Conservation (phyloP, 75 land plant species). For the Picea sitchensis region DNA sequence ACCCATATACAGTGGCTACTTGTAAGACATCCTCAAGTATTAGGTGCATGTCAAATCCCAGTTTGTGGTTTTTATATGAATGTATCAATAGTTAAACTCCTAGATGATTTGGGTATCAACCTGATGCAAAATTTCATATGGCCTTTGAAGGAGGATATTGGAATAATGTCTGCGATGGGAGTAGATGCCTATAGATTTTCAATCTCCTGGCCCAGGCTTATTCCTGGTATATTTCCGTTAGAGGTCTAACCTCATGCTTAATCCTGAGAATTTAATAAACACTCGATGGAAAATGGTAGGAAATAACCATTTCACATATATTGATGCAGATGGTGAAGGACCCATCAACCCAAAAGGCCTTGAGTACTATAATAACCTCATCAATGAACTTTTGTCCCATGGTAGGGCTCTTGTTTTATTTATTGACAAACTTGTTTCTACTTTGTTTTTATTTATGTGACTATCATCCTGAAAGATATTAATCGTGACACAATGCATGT, state of each 20-base stretch:
- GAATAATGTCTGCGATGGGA: slow-evolving; percentile 22
- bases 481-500: not conserved
- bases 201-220: slow-evolving; percentile 43
- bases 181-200: slow-evolving; percentile 46
- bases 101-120: not conserved
- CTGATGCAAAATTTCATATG: slow-evolving; percentile 6
- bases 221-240: slow-evolving; percentile 26
- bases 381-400: not conserved
- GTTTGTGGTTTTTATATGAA: not conserved
- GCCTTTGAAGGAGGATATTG: slow-evolving; percentile 29
- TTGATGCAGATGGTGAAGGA: no score
- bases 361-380: no score
- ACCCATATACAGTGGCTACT: no score
- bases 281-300: no score
- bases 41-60: not conserved
- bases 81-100: not conserved
- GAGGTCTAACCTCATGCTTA: not conserved
- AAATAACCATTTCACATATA: no score
- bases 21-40: no score
- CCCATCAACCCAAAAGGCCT: no score
- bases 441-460: not conserved
- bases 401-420: slow-evolving; percentile 9
- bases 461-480: not conserved
- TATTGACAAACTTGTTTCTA: not conserved
- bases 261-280: no score